phyloP scores from a whole-genome alignment of 1,284 basidiomycete species.

The Wallemia hederae region DNA sequence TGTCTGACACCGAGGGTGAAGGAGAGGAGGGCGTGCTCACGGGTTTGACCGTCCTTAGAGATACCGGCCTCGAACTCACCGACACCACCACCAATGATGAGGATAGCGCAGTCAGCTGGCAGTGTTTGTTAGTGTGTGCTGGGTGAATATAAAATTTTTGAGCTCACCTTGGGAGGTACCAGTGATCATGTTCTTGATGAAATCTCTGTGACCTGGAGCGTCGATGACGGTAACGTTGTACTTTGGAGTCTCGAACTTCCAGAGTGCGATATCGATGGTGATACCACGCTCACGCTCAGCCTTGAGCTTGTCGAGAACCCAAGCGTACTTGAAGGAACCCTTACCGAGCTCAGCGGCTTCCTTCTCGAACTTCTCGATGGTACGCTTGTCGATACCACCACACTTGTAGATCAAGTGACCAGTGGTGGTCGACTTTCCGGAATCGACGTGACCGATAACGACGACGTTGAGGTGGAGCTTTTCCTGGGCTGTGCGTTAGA shows the following conservation, averaged over 20 bases:
- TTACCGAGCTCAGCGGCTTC: conserved; percentile 17
- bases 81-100: conserved; percentile 96
- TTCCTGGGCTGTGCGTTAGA: conserved; percentile 21
- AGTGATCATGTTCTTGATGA: conserved; percentile 99
- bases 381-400: conserved; percentile 18
- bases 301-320: conserved; percentile 20
- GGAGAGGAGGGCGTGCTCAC: conserved; percentile 97
- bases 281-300: conserved; percentile 99
- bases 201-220: conserved; percentile 99
- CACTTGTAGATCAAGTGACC: conserved; percentile 18
- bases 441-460: conserved; percentile 7
- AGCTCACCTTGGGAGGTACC: conserved; percentile 60
- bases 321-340: conserved; percentile 18
- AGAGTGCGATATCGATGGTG: conserved; percentile 98
- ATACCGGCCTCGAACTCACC: conserved; percentile 99
- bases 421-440: conserved; percentile 17
- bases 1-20: conserved; percentile 99
- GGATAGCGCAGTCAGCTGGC: conserved; percentile 78
- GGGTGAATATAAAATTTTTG: background rate
- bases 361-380: conserved; percentile 18
- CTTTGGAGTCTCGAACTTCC: conserved; percentile 96
- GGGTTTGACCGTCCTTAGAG: conserved; percentile 99
- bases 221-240: conserved; percentile 80
- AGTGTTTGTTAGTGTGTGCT: background rate
- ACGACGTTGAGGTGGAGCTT: conserved; percentile 74